Conservation (phyloP, 1,139 yeast species). For the Nadsonia commutata region DNA sequence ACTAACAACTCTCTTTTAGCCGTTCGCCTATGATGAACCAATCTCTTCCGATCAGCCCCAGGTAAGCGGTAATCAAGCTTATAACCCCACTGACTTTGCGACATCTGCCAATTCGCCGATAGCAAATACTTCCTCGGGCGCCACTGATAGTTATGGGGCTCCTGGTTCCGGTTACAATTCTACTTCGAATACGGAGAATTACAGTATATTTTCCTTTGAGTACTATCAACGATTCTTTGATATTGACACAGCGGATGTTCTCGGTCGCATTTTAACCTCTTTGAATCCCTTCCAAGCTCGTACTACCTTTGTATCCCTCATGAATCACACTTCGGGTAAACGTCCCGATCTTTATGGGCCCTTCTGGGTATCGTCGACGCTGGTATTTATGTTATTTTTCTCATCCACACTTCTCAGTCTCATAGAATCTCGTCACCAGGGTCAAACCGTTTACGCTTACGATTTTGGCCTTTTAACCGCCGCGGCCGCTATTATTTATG, state of each 20-base stretch:
- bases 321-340: slow-evolving; percentile 24
- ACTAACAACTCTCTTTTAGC: no score
- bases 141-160: no score
- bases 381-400: slow-evolving; percentile 57
- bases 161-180: no score
- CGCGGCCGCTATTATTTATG: slow-evolving; percentile 54
- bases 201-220: slow-evolving; percentile 38
- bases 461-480: slow-evolving; percentile 48
- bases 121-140: no score
- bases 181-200: no score
- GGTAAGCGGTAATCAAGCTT: background rate
- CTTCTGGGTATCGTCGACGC: slow-evolving; percentile 72
- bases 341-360: slow-evolving; percentile 62
- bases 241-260: slow-evolving; percentile 45
- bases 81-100: background rate
- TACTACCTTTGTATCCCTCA: slow-evolving; percentile 7
- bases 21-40: no score
- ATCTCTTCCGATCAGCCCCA: no score
- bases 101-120: background rate
- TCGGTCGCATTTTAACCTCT: slow-evolving; percentile 22
- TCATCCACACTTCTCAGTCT: slow-evolving; percentile 50
- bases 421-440: slow-evolving; percentile 28
- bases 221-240: slow-evolving; percentile 50
- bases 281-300: slow-evolving; percentile 20
- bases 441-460: slow-evolving; percentile 38